A percentile compares a stretch with the other conserved stretches of the same genome.
These are phyloP conservation scores for Lunularia cruciata DNA, from an alignment of 225 moss, liverwort and hornwort species.

Conservation along the genomic window DNA sequence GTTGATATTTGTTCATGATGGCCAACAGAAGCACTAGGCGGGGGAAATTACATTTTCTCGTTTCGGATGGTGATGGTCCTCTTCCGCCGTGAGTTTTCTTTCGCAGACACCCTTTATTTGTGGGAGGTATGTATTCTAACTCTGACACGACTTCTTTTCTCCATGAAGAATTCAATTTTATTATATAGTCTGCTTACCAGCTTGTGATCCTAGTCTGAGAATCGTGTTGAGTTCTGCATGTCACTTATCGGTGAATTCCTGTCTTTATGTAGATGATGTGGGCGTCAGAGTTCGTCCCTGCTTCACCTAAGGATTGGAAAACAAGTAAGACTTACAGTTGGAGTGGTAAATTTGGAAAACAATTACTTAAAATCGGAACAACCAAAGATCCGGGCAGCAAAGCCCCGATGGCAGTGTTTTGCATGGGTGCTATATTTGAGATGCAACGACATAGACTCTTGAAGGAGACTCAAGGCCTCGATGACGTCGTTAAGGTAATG, in stretches of 20 bases:
- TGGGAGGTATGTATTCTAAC: conserved; percentile 75
- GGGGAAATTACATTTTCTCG: conserved; percentile 91
- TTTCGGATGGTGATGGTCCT: conserved; percentile 98
- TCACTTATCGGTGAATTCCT: background rate
- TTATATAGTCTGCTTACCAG: too few species aligned
- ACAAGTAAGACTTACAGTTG: conserved; percentile 44
- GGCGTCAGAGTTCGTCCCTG: conserved; percentile 82
- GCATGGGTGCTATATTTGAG: conserved; percentile 90
- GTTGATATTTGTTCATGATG: too few species aligned
- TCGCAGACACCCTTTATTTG: conserved; percentile 92
- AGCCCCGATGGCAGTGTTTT: conserved; percentile 80
- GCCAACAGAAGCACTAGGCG: conserved; percentile 72
- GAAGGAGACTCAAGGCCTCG: conserved; percentile 87
- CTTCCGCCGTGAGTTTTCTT: conserved; percentile 94
- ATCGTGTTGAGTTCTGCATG: background rate
- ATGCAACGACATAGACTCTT: conserved; percentile 75
- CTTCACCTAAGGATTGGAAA: conserved; percentile 49
- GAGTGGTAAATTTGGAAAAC: conserved; percentile 85
- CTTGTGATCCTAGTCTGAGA: background rate
- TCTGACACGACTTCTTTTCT: background rate
- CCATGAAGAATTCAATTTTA: background rate
- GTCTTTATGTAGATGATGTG: conserved; percentile 84
- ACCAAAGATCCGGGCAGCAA: conserved; percentile 61
- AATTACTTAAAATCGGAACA: conserved; percentile 75
- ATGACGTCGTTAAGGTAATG: conserved; percentile 87